Percentiles rank a stretch among this genome's conserved stretches.
Conservation (phyloP, 345 rosid genomes). For the Trapa bicornis region DNA sequence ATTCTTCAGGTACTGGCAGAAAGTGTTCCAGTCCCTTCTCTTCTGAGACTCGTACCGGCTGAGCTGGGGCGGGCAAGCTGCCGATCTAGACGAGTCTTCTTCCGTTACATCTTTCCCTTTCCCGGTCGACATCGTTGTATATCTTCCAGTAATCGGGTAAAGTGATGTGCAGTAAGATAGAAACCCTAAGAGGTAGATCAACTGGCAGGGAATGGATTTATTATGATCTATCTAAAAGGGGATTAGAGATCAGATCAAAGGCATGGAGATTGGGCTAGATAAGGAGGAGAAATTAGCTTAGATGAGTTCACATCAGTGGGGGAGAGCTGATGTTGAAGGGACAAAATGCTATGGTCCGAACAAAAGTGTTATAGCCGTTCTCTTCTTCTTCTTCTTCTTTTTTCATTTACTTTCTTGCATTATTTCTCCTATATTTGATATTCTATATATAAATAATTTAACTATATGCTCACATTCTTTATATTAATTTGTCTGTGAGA, state of each 20-base stretch:
- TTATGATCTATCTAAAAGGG: background rate
- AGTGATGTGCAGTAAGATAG: too few relatives aligned
- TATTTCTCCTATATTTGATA: background rate
- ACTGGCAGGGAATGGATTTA: background rate
- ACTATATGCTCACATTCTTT: too few relatives aligned
- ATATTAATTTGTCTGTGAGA: too few relatives aligned
- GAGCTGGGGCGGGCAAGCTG: conserved; percentile 19
- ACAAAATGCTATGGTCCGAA: conserved; percentile 9
- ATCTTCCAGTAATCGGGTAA: too few relatives aligned
- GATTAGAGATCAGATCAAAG: too few relatives aligned
- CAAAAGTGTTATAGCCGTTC: conserved; percentile 9
- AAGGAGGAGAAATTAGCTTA: conserved; percentile 1
- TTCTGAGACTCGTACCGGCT: conserved; percentile 35
- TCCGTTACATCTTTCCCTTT: conserved; percentile 25
- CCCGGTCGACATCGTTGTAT: conserved; percentile 8
- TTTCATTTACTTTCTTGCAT: background rate
- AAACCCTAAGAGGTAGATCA: background rate
- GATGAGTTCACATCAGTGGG: conserved; percentile 5
- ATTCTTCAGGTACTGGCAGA: conserved; percentile 28
- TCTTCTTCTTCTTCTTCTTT: background rate
- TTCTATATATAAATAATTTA: too few relatives aligned
- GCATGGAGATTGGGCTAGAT: background rate
- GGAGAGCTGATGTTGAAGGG: background rate
- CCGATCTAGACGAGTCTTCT: conserved; percentile 17
- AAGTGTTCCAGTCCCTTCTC: conserved; percentile 31